Evolutionary conservation across 192 early-diverging fungal genomes (phyloP), one percentile per base, ranked within the genome.

Genomic region (Martensiomyces pterosporus): DNA sequence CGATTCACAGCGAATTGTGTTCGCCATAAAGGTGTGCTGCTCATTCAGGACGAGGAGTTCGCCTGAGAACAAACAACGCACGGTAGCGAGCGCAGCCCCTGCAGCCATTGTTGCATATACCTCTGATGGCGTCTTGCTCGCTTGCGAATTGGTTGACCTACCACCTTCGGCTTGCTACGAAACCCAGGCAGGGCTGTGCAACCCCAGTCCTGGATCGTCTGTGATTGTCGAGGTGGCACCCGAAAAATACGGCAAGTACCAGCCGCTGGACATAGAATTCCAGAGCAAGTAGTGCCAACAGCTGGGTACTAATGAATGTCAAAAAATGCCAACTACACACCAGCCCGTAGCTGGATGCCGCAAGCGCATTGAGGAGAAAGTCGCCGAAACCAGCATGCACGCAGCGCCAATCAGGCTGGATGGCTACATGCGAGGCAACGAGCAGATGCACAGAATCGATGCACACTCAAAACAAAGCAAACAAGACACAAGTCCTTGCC

Each of bases 201-300:
- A 71, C 27, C 67, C 67, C 0, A 14, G 7, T 9, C 43, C 55
- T 17, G 32, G 43, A 5, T 24, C 60, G 12, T 39, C 39, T 3
- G 60, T 62, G 1, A 16, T 64, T 17, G 25, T 71, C 17, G 56
- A 71, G 17, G 60, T 64, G 2, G 46, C 67, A 10, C 60, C 67
- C 14, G 55, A 52, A 17, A 48, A 14, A 36, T 39, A 55, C 29
- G 67, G 67, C 59, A 71, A 37, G 67, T 55, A 12, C n/a, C n/a
- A n/a, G n/a, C n/a, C n/a, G n/a, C n/a, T n/a, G n/a, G n/a, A n/a
- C n/a, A n/a, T n/a, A n/a, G n/a, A n/a, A n/a, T n/a, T n/a, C n/a
- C n/a, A n/a, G n/a, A n/a, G n/a, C n/a, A n/a, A n/a, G n/a, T n/a
- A n/a, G n/a, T n/a, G n/a, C n/a, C n/a, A n/a, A n/a, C n/a, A n/a